Evolutionary conservation across 495 filamentous ascomycete species (phyloP).

Genomic region (Aspergillus indologenus): DNA sequence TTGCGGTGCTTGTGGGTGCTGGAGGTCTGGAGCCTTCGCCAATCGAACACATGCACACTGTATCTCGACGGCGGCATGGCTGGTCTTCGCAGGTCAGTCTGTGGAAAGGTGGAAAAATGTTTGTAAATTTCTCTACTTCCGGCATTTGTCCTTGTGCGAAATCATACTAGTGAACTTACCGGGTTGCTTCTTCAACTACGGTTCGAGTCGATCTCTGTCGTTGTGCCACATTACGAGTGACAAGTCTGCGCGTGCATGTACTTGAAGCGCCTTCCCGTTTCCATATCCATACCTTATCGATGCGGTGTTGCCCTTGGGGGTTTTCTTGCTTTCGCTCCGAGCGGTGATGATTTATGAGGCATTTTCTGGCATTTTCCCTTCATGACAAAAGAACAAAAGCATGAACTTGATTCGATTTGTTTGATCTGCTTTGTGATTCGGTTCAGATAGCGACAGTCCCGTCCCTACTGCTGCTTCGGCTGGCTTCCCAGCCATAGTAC

Average conservation of each 20-base stretch:
- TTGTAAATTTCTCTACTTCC: not conserved
- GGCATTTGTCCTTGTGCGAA: not conserved
- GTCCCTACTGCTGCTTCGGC: not conserved
- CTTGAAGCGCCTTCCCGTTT: not conserved
- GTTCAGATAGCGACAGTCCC: not conserved
- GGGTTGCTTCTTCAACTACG: not conserved
- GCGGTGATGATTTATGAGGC: conserved; percentile 13
- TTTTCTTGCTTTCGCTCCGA: not conserved
- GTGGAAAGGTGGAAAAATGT: conserved; percentile 8
- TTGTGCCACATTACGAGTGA: not conserved
- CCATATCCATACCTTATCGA: too few species aligned
- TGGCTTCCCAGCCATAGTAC: not conserved
- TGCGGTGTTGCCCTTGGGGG: not conserved
- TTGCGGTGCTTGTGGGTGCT: conserved; percentile 7
- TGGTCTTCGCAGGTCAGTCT: not conserved
- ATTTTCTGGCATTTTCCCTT: conserved; percentile 2
- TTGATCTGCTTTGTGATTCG: not conserved
- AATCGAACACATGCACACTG: conserved; percentile 13
- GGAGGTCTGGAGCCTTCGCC: not conserved
- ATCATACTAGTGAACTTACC: not conserved
- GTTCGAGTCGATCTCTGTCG: not conserved
- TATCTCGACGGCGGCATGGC: conserved; percentile 8
- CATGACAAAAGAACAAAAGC: conserved; percentile 16
- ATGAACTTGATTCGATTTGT: conserved; percentile 1
- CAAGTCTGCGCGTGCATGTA: not conserved